Conservation (phyloP, 2,329 filamentous ascomycete species). For the Sphaerulina musiva region DNA sequence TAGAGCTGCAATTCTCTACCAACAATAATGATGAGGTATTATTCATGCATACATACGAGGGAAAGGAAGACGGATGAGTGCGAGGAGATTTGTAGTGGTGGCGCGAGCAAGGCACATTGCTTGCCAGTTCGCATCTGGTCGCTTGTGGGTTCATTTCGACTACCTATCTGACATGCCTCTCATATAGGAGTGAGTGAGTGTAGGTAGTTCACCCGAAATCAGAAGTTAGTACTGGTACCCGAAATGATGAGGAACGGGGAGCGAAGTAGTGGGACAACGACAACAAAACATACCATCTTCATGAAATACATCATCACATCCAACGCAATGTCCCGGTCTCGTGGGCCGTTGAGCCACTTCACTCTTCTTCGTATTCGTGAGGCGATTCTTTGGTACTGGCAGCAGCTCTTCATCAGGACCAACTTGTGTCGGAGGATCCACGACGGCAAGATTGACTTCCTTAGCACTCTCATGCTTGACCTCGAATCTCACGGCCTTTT, state of each 20-base stretch:
- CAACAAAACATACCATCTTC: slow-evolving; percentile 33
- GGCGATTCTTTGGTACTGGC: slow-evolving; percentile 19
- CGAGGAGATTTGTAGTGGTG: too few species aligned
- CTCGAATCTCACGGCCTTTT: slow-evolving; percentile 83
- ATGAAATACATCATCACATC: slow-evolving; percentile 35
- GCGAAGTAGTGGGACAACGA: neutral
- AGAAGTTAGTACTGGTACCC: neutral
- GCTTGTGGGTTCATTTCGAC: too few species aligned
- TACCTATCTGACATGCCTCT: too few species aligned
- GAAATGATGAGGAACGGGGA: neutral
- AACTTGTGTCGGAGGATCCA: slow-evolving; percentile 28
- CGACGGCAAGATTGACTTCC: slow-evolving; percentile 32
- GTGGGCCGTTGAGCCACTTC: slow-evolving; percentile 14
- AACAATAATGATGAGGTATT: too few species aligned
- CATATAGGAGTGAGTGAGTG: neutral
- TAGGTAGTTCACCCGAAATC: too few species aligned
- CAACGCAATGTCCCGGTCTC: slow-evolving; percentile 37
- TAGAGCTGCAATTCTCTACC: too few species aligned
- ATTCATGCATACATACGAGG: too few species aligned
- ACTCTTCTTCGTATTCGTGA: slow-evolving; percentile 20
- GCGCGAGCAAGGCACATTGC: too few species aligned
- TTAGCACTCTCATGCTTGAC: slow-evolving; percentile 43
- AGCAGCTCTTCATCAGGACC: slow-evolving; percentile 20
- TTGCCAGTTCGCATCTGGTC: too few species aligned
- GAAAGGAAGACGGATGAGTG: too few species aligned